Percentiles rank a stretch among this genome's conserved stretches.
phyloP scores from a whole-genome alignment of 768 basidiomycete species.

The Suillus hirtellus region DNA sequence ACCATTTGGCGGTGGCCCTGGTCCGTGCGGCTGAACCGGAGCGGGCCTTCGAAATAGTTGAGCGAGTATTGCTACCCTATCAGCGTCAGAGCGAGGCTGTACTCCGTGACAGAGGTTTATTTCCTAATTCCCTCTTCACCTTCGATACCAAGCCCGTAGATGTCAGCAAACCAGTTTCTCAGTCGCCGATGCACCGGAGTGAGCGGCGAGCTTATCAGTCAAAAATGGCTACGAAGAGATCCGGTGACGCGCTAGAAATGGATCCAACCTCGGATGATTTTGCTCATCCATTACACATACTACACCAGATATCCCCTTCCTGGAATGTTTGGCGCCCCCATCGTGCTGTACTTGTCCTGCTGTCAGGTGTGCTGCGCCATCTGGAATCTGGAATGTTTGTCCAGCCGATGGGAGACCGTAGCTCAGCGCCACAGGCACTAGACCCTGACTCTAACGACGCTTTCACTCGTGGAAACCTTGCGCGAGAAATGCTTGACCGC shows the following conservation, averaged over 20 bases:
- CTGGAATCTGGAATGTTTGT: conserved; percentile 53
- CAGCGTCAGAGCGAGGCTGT: conserved; percentile 33
- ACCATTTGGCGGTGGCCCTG: conserved; percentile 74
- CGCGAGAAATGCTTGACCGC: conserved; percentile 42
- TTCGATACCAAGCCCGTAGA: conserved; percentile 33
- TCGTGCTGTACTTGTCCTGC: conserved; percentile 43
- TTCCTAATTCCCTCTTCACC: conserved; percentile 42
- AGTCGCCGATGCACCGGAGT: conserved; percentile 32
- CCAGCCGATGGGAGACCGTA: conserved; percentile 36
- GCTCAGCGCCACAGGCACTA: conserved; percentile 23
- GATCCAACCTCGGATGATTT: conserved; percentile 42
- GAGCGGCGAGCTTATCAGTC: conserved; percentile 27
- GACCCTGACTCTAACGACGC: conserved; percentile 23
- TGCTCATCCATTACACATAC: conserved; percentile 56
- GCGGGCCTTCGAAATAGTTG: conserved; percentile 80
- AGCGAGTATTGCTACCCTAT: conserved; percentile 71
- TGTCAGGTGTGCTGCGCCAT: conserved; percentile 47
- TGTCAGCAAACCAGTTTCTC: conserved; percentile 26
- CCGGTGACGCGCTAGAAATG: conserved; percentile 15
- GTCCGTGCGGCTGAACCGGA: conserved; percentile 80
- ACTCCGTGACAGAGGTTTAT: conserved; percentile 26
- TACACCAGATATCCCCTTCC: conserved; percentile 62
- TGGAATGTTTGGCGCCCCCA: conserved; percentile 74
- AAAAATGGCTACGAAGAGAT: conserved; percentile 19
- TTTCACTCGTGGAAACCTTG: conserved; percentile 29